Evolutionary conservation across 352 stramenopile genomes (phyloP).

Genomic region (Phytophthora aleatoria): DNA sequence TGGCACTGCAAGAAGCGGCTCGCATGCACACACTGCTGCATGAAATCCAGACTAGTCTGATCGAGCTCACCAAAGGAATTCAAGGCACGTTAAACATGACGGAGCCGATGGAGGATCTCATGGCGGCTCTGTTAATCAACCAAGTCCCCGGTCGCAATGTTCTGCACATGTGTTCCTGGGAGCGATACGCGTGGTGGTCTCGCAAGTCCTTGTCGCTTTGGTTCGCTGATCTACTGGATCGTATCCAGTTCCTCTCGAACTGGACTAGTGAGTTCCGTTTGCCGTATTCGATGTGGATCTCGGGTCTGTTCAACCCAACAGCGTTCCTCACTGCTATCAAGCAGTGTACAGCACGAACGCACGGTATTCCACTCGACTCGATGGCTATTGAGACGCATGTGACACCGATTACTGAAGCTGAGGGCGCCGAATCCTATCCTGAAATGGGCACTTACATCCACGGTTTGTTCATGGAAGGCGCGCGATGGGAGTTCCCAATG

Average conservation of each 20-base stretch:
- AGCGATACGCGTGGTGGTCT: constrained; percentile 84
- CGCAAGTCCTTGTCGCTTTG: constrained; percentile 78
- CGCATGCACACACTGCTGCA: constrained; percentile 74
- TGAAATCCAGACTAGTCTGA: constrained; percentile 66
- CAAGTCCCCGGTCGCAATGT: constrained; percentile 81
- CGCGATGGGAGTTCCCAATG: constrained; percentile 78
- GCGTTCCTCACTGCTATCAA: constrained; percentile 89
- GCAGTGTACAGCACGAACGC: constrained; percentile 84
- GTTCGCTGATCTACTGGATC: constrained; percentile 84
- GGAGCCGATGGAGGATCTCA: constrained; percentile 89
- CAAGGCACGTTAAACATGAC: constrained; percentile 89
- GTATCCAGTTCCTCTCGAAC: constrained; percentile 57
- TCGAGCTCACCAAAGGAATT: constrained; percentile 81
- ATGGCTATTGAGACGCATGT: constrained; percentile 96
- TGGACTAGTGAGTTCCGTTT: constrained; percentile 79
- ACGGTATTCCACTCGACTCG: constrained; percentile 89
- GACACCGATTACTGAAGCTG: constrained; percentile 66
- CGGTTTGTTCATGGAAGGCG: constrained; percentile 95
- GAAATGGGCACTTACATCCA: constrained; percentile 93
- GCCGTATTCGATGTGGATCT: constrained; percentile 85
- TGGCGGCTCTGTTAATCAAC: constrained; percentile 62
- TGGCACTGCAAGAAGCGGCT: constrained; percentile 81
- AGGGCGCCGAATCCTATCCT: constrained; percentile 69
- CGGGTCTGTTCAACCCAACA: constrained; percentile 81
- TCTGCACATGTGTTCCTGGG: constrained; percentile 78